A percentile compares a stretch with the other conserved stretches of the same genome.
Conservation (phyloP, 306 rosid genomes). For the Cucumis hystrix region DNA sequence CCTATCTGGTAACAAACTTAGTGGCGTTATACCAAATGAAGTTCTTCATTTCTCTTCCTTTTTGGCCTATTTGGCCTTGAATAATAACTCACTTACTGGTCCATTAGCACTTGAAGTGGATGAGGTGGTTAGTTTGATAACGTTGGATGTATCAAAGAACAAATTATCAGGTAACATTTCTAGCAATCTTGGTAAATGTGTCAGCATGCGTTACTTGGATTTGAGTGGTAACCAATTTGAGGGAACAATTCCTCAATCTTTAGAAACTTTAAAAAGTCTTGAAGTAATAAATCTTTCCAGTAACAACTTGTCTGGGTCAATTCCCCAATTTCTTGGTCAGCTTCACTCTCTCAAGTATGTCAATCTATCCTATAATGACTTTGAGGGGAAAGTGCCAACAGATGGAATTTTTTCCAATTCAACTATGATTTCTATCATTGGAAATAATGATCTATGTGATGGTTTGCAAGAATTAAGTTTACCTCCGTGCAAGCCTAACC, state of each 20-base stretch:
- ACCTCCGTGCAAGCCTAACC: constrained; percentile 8
- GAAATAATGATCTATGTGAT: constrained; percentile 24
- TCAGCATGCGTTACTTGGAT: neutral
- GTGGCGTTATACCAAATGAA: constrained; percentile 19
- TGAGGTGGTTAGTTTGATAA: neutral
- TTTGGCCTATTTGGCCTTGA: constrained; percentile 5
- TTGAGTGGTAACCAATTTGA: constrained; percentile 18
- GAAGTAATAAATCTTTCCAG: constrained; percentile 13
- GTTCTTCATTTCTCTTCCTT: constrained; percentile 13
- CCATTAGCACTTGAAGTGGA: constrained; percentile 24
- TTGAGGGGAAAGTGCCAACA: constrained; percentile 17
- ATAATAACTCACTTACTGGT: constrained; percentile 17
- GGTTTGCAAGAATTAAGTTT: constrained; percentile 15
- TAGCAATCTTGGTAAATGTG: constrained; percentile 2
- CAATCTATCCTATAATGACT: constrained; percentile 21
- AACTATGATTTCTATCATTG: constrained; percentile 6
- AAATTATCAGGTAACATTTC: constrained; percentile 21
- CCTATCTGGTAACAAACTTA: constrained; percentile 12
- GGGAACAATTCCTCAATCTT: constrained; percentile 14
- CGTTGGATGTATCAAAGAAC: constrained; percentile 18
- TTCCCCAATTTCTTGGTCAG: constrained; percentile 19
- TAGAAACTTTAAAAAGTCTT: constrained; percentile 8
- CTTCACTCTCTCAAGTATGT: neutral
- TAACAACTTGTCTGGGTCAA: constrained; percentile 19
- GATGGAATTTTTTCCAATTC: constrained; percentile 21